phyloP scores from a whole-genome alignment of 1,284 basidiomycete genomes.

The Ceratobasidium sp. region DNA sequence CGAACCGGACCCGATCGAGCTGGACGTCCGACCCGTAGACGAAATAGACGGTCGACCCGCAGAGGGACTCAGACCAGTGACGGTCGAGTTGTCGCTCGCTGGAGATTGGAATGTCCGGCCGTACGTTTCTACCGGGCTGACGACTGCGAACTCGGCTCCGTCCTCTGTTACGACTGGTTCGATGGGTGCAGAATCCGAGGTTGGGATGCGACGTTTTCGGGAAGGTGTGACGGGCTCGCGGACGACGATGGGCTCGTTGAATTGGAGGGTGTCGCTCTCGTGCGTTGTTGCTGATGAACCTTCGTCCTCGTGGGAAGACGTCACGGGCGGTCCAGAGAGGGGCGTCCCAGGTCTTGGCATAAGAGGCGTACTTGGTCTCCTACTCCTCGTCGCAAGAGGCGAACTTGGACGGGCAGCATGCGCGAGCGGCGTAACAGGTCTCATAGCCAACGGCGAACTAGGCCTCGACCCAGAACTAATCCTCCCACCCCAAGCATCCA shows the following conservation, averaged over 20 bases:
- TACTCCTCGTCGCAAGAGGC: conserved; percentile 21
- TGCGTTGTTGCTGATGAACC: no score
- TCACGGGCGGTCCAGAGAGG: conserved; percentile 13
- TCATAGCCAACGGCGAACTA: conserved; percentile 12
- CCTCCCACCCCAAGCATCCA: neutral
- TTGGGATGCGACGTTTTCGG: neutral
- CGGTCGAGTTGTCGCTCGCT: neutral
- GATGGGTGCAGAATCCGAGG: neutral
- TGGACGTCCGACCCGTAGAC: conserved; percentile 17
- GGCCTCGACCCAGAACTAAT: neutral
- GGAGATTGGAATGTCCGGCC: neutral
- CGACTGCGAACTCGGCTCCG: conserved; percentile 28
- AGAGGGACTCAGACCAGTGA: neutral
- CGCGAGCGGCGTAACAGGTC: neutral
- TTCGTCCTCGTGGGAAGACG: neutral
- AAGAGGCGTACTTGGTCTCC: conserved; percentile 26
- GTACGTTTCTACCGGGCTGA: neutral
- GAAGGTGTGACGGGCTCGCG: conserved; percentile 18
- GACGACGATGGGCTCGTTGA: neutral
- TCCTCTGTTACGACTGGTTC: conserved; percentile 16
- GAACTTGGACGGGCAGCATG: conserved; percentile 26
- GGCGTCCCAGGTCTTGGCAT: conserved; percentile 12
- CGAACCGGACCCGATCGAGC: conserved; percentile 10
- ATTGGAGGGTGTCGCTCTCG: no score
- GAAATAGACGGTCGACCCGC: conserved; percentile 15